Percentiles rank a stretch among this genome's conserved stretches.
Evolutionary conservation across 2,329 filamentous ascomycete species (phyloP).

Genomic region (Penicillium digitatum): DNA sequence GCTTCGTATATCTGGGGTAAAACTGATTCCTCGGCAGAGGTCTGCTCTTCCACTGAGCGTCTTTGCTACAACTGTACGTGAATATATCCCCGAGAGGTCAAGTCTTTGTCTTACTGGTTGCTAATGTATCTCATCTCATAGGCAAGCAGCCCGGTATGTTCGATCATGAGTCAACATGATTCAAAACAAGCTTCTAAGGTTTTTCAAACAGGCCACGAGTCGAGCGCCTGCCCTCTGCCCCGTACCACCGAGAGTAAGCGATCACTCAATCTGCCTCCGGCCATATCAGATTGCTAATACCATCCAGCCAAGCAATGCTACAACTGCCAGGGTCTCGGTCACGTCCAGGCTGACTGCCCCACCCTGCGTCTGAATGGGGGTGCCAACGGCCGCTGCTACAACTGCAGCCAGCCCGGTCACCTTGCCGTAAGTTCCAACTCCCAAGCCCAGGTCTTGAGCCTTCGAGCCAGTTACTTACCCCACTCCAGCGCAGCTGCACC

Average conservation of each 20-base stretch:
- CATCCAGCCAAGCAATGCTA: slow-evolving; percentile 92
- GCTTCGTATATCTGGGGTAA: not conserved
- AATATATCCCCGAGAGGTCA: slow-evolving; percentile 2
- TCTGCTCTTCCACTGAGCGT: slow-evolving; percentile 95
- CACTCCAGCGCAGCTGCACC: slow-evolving; percentile 65
- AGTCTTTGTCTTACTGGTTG: slow-evolving; percentile 10
- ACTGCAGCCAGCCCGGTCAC: slow-evolving; percentile 89
- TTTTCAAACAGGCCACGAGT: slow-evolving; percentile 71
- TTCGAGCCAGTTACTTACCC: slow-evolving; percentile 1
- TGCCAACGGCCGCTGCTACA: slow-evolving; percentile 87
- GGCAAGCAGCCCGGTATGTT: slow-evolving; percentile 47
- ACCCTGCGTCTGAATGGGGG: slow-evolving; percentile 83
- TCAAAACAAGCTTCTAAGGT: slow-evolving; percentile 17
- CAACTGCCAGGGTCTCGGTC: slow-evolving; percentile 96
- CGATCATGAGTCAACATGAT: slow-evolving; percentile 8
- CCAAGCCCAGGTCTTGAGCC: not conserved
- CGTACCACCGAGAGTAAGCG: slow-evolving; percentile 82
- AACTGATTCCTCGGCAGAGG: slow-evolving; percentile 57
- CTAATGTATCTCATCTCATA: slow-evolving; percentile 26
- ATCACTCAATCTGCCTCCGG: not conserved
- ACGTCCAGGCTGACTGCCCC: slow-evolving; percentile 98
- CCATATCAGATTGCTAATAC: slow-evolving; percentile 19
- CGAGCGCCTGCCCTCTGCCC: slow-evolving; percentile 92
- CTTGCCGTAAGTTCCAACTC: slow-evolving; percentile 65
- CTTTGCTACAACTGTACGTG: slow-evolving; percentile 97